Percentiles rank a stretch among this genome's conserved stretches.
These are phyloP conservation scores for Trichophyton benhamiae DNA, from an alignment of 2,329 filamentous ascomycete species.

Conservation along the genomic window DNA sequence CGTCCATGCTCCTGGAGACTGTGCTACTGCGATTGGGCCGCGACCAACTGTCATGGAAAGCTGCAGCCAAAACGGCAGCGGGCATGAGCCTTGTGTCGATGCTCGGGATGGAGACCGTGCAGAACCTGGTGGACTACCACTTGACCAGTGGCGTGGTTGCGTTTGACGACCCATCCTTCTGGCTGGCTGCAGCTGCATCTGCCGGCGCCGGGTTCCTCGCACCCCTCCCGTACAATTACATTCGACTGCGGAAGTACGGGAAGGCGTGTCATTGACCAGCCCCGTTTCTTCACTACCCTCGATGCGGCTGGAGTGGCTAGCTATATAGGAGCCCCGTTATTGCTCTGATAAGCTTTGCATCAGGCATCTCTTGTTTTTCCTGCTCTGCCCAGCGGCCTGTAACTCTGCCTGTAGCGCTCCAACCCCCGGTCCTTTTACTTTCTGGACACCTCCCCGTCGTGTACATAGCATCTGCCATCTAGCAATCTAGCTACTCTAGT, in stretches of 20 bases:
- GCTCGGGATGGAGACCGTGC: slow-evolving; percentile 45
- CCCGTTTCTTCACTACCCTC: background rate
- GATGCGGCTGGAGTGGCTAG: background rate
- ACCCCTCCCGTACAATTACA: slow-evolving; percentile 16
- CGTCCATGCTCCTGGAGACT: slow-evolving; percentile 44
- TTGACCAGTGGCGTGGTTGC: slow-evolving; percentile 42
- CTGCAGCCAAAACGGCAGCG: slow-evolving; percentile 40
- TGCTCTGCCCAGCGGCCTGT: background rate
- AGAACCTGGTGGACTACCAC: slow-evolving; percentile 45
- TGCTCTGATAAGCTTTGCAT: background rate
- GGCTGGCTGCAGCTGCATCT: slow-evolving; percentile 35
- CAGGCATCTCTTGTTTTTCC: background rate
- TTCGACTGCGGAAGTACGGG: slow-evolving; percentile 13
- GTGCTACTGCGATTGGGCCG: slow-evolving; percentile 38
- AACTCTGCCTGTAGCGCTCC: background rate
- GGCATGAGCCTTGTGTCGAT: slow-evolving; percentile 50
- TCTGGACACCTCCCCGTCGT: background rate
- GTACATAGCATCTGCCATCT: background rate
- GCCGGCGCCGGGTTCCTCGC: slow-evolving; percentile 14
- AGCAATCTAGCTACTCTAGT: background rate
- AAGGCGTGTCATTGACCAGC: slow-evolving; percentile 13
- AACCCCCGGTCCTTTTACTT: too few species aligned
- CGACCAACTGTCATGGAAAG: slow-evolving; percentile 37
- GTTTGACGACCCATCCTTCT: slow-evolving; percentile 39
- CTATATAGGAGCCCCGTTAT: background rate